Base-by-base conservation (phyloP, 2,329 filamentous ascomycete species). In the Talaromyces pinophilus region DNA sequence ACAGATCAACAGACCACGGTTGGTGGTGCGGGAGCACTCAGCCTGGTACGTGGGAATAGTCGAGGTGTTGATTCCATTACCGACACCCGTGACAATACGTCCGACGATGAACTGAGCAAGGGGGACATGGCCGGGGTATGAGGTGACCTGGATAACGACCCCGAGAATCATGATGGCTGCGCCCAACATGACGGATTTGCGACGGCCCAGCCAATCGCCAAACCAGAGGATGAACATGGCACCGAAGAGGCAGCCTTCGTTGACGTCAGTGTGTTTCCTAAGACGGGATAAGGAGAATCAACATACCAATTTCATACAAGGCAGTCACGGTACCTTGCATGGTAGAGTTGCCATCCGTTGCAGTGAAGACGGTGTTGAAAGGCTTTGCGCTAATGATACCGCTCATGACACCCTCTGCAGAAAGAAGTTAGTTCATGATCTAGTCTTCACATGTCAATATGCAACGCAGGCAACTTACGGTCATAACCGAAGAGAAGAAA, bases 401-500 rank as follows among this genome's bases (percentile, higher is more conserved):
- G 64, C 78, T 80, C 84, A 86, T 86, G 46, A 83, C 81, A 69
- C 82, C 71, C 64, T 69, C 67, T 67, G 59, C 5, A 13, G n/a
- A 25, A 4, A 52, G 35, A 17, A 15, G 40, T 52, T 35, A 44
- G 40, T 38, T 60, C 40, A 30, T 8, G 3, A 35, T 17, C 30
- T 5, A 8, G n/a, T 28, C n/a, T 33, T 40, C n/a, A 5, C 10
- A 46, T 33, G 35, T 7, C 38, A 46, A 78, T 72, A 13, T 74
- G 73, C 11, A 74, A 78, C 6, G 75, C n/a, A 22, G 72, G 22
- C 74, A 57, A 71, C 75, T 64, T 70, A 79, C 76, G 84, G 62
- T 85, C 83, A 70, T 85, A 85, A 50, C 83, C 83, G 65, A 85
- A 85, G 25, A 85, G 81, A 13, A 86, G 74, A 76, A 87, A 86